Evolutionary conservation across 768 basidiomycete species (phyloP).

Genomic region (Suillus variegatus): DNA sequence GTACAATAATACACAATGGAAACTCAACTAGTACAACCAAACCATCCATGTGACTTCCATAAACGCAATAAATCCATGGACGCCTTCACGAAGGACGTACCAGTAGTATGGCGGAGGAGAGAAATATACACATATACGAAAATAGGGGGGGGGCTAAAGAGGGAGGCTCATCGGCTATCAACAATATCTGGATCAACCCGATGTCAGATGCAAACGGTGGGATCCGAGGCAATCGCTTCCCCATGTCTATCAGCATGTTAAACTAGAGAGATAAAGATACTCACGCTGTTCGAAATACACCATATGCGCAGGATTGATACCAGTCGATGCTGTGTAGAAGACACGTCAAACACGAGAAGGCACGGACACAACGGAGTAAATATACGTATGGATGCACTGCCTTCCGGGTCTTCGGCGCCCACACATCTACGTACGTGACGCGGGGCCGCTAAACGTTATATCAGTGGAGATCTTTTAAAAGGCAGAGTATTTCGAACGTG

Average conservation of each 20-base stretch:
- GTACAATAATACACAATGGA: background rate
- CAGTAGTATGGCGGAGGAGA: background rate
- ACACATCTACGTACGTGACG: conserved; percentile 42
- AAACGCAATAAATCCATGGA: background rate
- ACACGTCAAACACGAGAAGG: background rate
- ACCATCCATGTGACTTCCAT: background rate
- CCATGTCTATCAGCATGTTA: conserved; percentile 8
- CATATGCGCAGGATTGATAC: conserved; percentile 47
- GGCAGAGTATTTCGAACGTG: conserved; percentile 24
- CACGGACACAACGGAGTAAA: background rate
- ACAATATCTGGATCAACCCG: background rate
- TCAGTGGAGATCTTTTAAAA: background rate
- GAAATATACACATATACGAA: background rate
- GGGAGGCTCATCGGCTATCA: background rate
- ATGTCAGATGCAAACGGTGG: conserved; percentile 31
- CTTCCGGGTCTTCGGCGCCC: conserved; percentile 47
- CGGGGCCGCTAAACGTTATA: conserved; percentile 22
- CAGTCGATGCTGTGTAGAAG: conserved; percentile 40
- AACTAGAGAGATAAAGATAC: conserved; percentile 13
- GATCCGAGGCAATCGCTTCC: conserved; percentile 33
- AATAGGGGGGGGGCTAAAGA: background rate
- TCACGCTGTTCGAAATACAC: conserved; percentile 49
- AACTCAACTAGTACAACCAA: background rate
- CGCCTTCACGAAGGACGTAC: background rate
- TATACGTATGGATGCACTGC: conserved; percentile 50